Conservation (phyloP, 306 rosid genomes). For the Inga laurina region DNA sequence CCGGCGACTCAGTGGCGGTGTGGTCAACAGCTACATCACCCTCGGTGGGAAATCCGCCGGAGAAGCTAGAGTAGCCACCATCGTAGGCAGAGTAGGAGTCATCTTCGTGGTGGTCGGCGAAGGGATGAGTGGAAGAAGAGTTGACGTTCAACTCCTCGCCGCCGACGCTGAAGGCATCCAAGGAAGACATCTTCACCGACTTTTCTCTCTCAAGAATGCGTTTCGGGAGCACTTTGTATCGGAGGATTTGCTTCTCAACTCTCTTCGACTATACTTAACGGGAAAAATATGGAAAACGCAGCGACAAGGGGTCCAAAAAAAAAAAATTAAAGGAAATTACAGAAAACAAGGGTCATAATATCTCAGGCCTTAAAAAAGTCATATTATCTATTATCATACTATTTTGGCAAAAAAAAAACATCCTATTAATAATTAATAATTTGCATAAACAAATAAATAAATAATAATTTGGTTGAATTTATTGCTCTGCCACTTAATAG, state of each 20-base stretch:
- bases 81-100: conserved; percentile 65
- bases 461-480: neutral
- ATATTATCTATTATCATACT: too few species aligned
- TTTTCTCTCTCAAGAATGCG: conserved; percentile 38
- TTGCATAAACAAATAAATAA: too few species aligned
- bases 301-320: neutral
- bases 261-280: conserved; percentile 41
- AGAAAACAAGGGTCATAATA: neutral
- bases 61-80: conserved; percentile 69
- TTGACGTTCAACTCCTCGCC: conserved; percentile 62
- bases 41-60: conserved; percentile 47
- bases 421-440: too few species aligned
- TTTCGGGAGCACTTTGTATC: neutral
- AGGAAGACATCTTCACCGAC: conserved; percentile 62
- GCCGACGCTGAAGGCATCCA: conserved; percentile 73
- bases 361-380: neutral
- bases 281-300: conserved; percentile 12
- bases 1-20: conserved; percentile 57
- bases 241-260: conserved; percentile 25
- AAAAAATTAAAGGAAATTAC: neutral
- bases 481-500: neutral
- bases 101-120: conserved; percentile 46
- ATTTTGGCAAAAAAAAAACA: too few species aligned
- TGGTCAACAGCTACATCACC: conserved; percentile 63
- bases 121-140: conserved; percentile 52